Base-by-base conservation (phyloP, 2,329 filamentous ascomycete genomes). In the Lachnellula arida region DNA sequence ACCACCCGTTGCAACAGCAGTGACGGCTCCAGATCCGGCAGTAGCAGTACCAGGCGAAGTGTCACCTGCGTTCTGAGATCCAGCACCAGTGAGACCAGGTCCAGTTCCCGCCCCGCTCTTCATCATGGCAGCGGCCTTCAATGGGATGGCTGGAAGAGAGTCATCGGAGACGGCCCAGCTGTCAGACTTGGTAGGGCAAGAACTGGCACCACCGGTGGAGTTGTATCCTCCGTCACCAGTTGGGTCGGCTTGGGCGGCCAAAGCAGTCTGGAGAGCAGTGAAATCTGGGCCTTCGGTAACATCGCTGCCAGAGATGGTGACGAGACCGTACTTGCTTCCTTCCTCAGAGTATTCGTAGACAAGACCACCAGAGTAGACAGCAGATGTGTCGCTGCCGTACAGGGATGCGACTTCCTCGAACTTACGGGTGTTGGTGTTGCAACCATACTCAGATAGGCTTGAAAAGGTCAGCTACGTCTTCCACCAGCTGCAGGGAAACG, bases 301-400 rank as follows among this genome's bases (percentile, higher is more conserved):
- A 34, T 67, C 70, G 56, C 72, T 73, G 46, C 59, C 62, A 19
- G 48, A 32, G 28, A 69, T 66, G 1, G 55, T 62, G 14, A 70
- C 68, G 23, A 70, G 59, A 62, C 92, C 93, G 73, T 85, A 97
- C 46, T 86, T 79, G 75, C 86, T 90, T 59, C 80, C 79, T 74
- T 95, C 91, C 68, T 88, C 76, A 9, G 88, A 86, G 78, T 96
- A 99, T 75, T 97, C 92, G 76, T 97, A 99, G 73, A 97, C 89
- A 40, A 99, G 82, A 72, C 94, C 94, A 67, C 94, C 94, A 42
- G 92, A 97, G 82, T 96, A 97, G 67, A 97, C 91, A 17, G 73
- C 65, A 7, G 87, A 91, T 93, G 97, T 97, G 58, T 96, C 72
- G 19, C 73, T 74, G 74, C 78, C 82, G 86, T 97, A 97, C 56